Evolutionary conservation across 768 basidiomycete genomes (phyloP).

Genomic region (Rhodotorula sphaerocarpa): DNA sequence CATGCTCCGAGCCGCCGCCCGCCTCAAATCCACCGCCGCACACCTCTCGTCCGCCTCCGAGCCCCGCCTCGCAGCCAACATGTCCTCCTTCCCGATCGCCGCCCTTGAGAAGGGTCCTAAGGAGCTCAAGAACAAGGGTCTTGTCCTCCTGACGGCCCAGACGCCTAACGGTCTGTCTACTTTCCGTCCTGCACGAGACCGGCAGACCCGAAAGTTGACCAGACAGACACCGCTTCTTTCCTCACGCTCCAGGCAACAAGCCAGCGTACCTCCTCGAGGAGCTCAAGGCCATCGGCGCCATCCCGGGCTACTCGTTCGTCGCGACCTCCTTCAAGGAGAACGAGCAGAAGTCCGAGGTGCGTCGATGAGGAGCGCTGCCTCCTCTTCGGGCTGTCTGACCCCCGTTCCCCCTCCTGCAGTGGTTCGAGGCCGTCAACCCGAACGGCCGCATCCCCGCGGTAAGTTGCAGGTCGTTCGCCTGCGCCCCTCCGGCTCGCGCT

Average conservation of each 20-base stretch:
- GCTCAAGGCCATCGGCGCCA: slow-evolving; percentile 27
- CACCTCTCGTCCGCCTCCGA: background rate
- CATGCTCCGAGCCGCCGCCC: too few relatives aligned
- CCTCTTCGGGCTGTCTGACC: too few relatives aligned
- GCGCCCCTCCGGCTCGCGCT: too few relatives aligned
- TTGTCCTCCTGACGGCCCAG: slow-evolving; percentile 16
- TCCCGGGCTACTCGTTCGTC: slow-evolving; percentile 21
- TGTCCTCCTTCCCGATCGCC: too few relatives aligned
- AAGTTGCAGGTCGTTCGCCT: too few relatives aligned
- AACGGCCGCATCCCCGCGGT: slow-evolving; percentile 12
- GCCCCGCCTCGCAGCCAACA: too few relatives aligned
- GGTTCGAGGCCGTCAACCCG: slow-evolving; percentile 29
- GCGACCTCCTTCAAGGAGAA: slow-evolving; percentile 26
- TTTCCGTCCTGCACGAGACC: background rate
- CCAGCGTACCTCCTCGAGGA: slow-evolving; percentile 27
- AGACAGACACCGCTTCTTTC: background rate
- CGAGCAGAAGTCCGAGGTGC: slow-evolving; percentile 28
- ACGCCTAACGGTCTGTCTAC: slow-evolving; percentile 17
- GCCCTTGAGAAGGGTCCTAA: slow-evolving; percentile 12
- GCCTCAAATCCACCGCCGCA: slow-evolving; percentile 2
- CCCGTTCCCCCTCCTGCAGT: too few relatives aligned
- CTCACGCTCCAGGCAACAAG: slow-evolving; percentile 7
- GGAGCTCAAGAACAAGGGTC: slow-evolving; percentile 2
- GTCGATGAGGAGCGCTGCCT: too few relatives aligned
- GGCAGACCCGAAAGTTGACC: too few relatives aligned